Percentiles rank a stretch among this genome's conserved stretches.
Conservation (phyloP, 1,139 yeast genomes). For the Cylindricascospora bacillispora region DNA sequence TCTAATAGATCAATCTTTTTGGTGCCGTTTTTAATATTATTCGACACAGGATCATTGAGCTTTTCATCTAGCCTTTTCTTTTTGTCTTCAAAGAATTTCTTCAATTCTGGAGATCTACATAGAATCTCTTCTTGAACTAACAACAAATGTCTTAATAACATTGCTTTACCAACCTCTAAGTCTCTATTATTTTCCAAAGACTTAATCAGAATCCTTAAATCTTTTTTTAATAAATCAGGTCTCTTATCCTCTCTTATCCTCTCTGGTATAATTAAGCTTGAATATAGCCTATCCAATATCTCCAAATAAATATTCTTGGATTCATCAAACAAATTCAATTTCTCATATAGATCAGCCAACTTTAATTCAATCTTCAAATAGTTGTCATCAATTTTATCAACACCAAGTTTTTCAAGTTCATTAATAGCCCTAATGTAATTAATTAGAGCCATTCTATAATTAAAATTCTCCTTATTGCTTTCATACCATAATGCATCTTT, state of each 20-base stretch:
- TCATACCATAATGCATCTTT: constrained; percentile 65
- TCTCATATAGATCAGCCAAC: constrained; percentile 75
- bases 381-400: constrained; percentile 38
- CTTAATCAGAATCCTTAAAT: constrained; percentile 55
- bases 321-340: constrained; percentile 44
- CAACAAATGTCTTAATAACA: constrained; percentile 48
- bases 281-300: constrained; percentile 48
- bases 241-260: constrained; percentile 27
- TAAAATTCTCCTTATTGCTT: constrained; percentile 49
- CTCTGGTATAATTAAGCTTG: constrained; percentile 35
- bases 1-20: neutral
- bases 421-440: constrained; percentile 47
- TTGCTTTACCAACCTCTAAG: constrained; percentile 43
- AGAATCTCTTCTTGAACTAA: constrained; percentile 53
- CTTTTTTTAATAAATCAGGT: constrained; percentile 58
- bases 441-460: constrained; percentile 51
- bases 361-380: constrained; percentile 81
- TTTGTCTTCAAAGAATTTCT: constrained; percentile 21
- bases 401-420: constrained; percentile 26
- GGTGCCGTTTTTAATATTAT: neutral
- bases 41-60: constrained; percentile 1
- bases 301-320: constrained; percentile 59
- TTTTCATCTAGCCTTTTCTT: constrained; percentile 13
- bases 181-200: constrained; percentile 46
- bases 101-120: constrained; percentile 25